phyloP scores from a whole-genome alignment of 345 rosid species.

The Boechera retrofracta region DNA sequence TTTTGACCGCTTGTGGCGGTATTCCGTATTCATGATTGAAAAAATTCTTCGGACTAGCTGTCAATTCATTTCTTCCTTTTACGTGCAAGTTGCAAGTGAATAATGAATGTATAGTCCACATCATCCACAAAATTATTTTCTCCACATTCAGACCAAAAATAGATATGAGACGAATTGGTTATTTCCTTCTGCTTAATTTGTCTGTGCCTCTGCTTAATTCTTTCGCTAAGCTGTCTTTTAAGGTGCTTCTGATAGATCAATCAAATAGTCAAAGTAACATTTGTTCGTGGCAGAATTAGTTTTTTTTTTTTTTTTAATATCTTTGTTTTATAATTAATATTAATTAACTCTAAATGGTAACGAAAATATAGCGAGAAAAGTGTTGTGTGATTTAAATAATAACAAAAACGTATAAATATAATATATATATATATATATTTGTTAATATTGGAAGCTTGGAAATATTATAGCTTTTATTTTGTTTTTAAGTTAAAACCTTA shows the following conservation, averaged over 20 bases:
- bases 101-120: too few species aligned
- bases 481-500: conserved; percentile 1
- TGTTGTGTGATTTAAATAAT: too few species aligned
- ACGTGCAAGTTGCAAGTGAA: background rate
- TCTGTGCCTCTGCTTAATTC: background rate
- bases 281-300: background rate
- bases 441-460: too few species aligned
- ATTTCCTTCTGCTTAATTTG: background rate
- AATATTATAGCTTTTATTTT: background rate
- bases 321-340: too few species aligned
- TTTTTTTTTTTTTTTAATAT: too few species aligned
- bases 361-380: too few species aligned
- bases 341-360: too few species aligned
- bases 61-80: background rate
- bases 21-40: background rate
- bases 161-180: background rate
- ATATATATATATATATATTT: too few species aligned
- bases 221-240: background rate
- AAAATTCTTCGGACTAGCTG: background rate
- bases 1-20: background rate
- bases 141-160: background rate
- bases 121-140: background rate
- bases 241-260: background rate
- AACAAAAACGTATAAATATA: too few species aligned
- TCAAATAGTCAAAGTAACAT: background rate